Percentiles rank a stretch among this genome's conserved stretches.
phyloP scores from a whole-genome alignment of 306 rosid genomes.

The Sicyos baderoa region DNA sequence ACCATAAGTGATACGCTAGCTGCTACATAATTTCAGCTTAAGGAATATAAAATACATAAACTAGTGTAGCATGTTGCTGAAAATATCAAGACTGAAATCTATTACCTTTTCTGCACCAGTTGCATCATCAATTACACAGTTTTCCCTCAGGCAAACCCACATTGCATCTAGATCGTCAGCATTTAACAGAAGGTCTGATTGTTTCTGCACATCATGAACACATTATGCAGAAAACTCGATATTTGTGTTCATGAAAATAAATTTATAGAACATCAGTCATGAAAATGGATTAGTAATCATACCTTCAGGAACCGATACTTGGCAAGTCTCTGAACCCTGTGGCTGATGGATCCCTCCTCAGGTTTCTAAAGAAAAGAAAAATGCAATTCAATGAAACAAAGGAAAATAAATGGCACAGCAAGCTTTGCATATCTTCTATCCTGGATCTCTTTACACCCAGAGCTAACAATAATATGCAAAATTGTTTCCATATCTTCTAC shows the following conservation, averaged over 20 bases:
- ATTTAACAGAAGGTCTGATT: constrained; percentile 90
- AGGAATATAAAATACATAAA: not conserved
- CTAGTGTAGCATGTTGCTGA: constrained; percentile 6
- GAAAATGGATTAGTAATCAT: not conserved
- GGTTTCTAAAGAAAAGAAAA: constrained; percentile 62
- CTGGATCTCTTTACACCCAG: not conserved
- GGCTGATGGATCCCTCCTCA: constrained; percentile 95
- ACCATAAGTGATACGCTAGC: not conserved
- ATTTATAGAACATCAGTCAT: constrained; percentile 19
- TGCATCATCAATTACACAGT: constrained; percentile 95
- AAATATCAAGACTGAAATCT: constrained; percentile 18
- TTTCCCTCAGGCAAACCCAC: constrained; percentile 98
- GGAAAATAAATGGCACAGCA: not conserved
- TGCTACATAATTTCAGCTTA: constrained; percentile 1
- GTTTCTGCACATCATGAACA: constrained; percentile 54
- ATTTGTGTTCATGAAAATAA: constrained; percentile 10
- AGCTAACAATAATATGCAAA: not conserved
- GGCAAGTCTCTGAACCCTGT: constrained; percentile 89
- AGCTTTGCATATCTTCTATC: not conserved
- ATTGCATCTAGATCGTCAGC: constrained; percentile 97
- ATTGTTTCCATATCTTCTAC: constrained; percentile 1
- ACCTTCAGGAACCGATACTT: constrained; percentile 86
- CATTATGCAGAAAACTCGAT: not conserved
- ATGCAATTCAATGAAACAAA: constrained; percentile 10
- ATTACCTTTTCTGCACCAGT: constrained; percentile 95